phyloP scores from a whole-genome alignment of 2,329 filamentous ascomycete genomes.

The Penicillium rolfsii region DNA sequence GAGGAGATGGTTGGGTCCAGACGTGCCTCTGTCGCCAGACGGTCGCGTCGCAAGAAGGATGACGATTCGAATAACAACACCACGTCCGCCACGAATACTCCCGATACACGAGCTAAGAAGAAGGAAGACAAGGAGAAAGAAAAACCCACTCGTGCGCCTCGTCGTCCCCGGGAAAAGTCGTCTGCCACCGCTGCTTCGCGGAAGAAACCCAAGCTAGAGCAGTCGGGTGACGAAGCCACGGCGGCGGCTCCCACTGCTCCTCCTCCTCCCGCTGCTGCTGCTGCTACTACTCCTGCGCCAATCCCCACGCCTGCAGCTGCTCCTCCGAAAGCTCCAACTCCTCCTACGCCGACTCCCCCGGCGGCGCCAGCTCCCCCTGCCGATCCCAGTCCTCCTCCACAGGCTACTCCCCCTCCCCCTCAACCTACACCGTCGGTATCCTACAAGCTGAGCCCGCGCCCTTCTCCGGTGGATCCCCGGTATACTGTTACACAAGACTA shows the following conservation, averaged over 20 bases:
- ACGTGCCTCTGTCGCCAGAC: slow-evolving; percentile 37
- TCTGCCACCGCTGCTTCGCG: slow-evolving; percentile 44
- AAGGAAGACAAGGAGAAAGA: slow-evolving; percentile 33
- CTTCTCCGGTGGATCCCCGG: slow-evolving; percentile 52
- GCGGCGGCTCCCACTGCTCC: slow-evolving; percentile 12
- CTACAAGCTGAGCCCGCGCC: slow-evolving; percentile 40
- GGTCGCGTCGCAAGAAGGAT: slow-evolving; percentile 49
- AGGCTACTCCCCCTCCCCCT: slow-evolving; percentile 9
- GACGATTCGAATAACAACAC: slow-evolving; percentile 30
- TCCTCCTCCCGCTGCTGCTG: slow-evolving; percentile 5
- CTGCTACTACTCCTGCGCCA: slow-evolving; percentile 18
- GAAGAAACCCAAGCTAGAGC: slow-evolving; percentile 52
- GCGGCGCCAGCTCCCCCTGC: slow-evolving; percentile 10
- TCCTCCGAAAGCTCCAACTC: slow-evolving; percentile 13
- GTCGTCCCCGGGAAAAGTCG: slow-evolving; percentile 43
- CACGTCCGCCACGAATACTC: slow-evolving; percentile 28
- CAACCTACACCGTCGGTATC: slow-evolving; percentile 15
- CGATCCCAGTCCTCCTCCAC: slow-evolving; percentile 23
- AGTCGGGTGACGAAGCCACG: slow-evolving; percentile 24
- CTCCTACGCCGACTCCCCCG: slow-evolving; percentile 14
- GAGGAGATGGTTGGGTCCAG: slow-evolving; percentile 31
- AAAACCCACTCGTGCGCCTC: slow-evolving; percentile 31
- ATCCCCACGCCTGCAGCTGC: slow-evolving; percentile 10
- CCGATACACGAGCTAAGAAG: slow-evolving; percentile 35
- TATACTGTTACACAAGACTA: slow-evolving; percentile 40